Conservation (phyloP, 1,284 basidiomycete species). For the Somion occarium region DNA sequence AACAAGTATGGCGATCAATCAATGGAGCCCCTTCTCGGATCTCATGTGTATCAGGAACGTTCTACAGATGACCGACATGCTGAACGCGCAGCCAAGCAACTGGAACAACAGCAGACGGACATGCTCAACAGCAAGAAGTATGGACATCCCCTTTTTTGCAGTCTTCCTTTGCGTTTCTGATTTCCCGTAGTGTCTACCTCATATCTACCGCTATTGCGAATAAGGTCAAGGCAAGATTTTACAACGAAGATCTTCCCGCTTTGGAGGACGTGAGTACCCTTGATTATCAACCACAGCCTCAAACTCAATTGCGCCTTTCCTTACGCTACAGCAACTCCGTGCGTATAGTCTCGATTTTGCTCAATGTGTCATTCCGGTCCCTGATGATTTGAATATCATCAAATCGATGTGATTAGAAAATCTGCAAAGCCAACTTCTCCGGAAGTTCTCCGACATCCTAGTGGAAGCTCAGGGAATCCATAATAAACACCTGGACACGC, state of each 20-base stretch:
- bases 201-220: conserved; percentile 68
- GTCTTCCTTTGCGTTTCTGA: neutral
- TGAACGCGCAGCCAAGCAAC: conserved; percentile 65
- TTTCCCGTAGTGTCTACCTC: conserved; percentile 52
- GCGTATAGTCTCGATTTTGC: conserved; percentile 29
- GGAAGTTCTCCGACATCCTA: conserved; percentile 47
- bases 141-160: conserved; percentile 12
- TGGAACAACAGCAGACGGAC: conserved; percentile 67
- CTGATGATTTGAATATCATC: conserved; percentile 7
- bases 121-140: conserved; percentile 83
- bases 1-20: conserved; percentile 48
- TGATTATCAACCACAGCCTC: conserved; percentile 8
- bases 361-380: conserved; percentile 7
- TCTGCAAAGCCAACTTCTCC: conserved; percentile 58
- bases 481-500: conserved; percentile 47
- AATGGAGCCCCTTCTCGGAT: conserved; percentile 3
- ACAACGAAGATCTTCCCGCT: conserved; percentile 56
- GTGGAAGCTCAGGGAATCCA: conserved; percentile 56
- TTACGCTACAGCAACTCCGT: conserved; percentile 57
- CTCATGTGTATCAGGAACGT: conserved; percentile 41
- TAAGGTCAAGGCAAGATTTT: conserved; percentile 63
- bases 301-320: conserved; percentile 2
- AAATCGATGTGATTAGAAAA: conserved; percentile 39
- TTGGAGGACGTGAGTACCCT: conserved; percentile 63
- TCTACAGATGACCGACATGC: conserved; percentile 71